A percentile compares a stretch with the other conserved stretches of the same genome.
Evolutionary conservation across 228 moss, liverwort and hornwort species (phyloP).

Genomic region (Sphagnum fallax): DNA sequence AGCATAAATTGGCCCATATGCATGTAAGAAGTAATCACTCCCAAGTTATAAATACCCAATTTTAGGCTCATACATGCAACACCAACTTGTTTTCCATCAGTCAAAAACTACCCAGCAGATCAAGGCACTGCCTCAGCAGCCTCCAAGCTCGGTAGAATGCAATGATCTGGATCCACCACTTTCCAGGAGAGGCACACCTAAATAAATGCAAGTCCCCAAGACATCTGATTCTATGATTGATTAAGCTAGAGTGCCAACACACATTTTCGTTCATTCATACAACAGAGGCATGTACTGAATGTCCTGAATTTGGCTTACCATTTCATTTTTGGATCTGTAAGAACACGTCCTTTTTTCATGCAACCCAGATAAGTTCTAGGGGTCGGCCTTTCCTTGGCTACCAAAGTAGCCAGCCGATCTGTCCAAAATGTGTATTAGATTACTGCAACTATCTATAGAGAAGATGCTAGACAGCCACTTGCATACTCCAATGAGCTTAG

Average conservation of each 20-base stretch:
- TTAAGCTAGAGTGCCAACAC: too few relatives aligned
- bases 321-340: slow-evolving; percentile 60
- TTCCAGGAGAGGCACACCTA: too few relatives aligned
- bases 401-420: slow-evolving; percentile 83
- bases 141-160: too few relatives aligned
- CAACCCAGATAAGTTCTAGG: slow-evolving; percentile 90
- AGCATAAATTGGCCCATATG: slow-evolving; percentile 98
- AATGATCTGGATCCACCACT: too few relatives aligned
- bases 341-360: slow-evolving; percentile 93
- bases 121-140: too few relatives aligned
- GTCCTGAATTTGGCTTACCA: slow-evolving; percentile 29
- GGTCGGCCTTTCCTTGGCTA: slow-evolving; percentile 56
- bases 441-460: too few relatives aligned
- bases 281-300: too few relatives aligned
- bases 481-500: too few relatives aligned
- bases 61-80: slow-evolving; percentile 77
- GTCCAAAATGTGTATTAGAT: neutral
- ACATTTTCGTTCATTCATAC: too few relatives aligned
- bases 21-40: slow-evolving; percentile 86
- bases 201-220: too few relatives aligned
- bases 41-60: slow-evolving; percentile 59
- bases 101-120: neutral
- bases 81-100: neutral
- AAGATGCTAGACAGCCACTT: too few relatives aligned
- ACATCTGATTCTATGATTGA: too few relatives aligned